Conservation (phyloP, 2,329 filamentous ascomycete genomes). For the Penicillium sp. region DNA sequence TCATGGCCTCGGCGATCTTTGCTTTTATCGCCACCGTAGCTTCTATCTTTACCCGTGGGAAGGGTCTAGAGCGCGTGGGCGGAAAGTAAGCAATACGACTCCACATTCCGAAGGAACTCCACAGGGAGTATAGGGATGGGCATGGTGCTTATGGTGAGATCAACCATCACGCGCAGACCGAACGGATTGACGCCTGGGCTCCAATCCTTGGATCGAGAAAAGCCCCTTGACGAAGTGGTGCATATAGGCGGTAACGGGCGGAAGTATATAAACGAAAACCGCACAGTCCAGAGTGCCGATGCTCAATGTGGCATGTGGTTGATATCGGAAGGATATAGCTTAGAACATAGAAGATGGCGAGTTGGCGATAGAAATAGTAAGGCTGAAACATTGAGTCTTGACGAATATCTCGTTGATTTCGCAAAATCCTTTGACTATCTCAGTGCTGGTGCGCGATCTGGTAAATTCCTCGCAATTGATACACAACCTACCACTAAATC, state of each 20-base stretch:
- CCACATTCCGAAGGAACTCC: too few species aligned
- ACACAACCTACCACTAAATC: background rate
- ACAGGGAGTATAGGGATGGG: background rate
- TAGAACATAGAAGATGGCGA: background rate
- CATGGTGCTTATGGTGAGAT: background rate
- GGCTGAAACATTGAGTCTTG: background rate
- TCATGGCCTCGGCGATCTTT: slow-evolving; percentile 47
- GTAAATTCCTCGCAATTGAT: background rate
- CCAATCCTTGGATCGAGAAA: too few species aligned
- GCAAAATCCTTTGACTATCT: background rate
- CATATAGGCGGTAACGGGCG: background rate
- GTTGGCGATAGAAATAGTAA: background rate
- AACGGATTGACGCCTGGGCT: background rate
- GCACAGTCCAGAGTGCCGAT: background rate
- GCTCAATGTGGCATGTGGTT: background rate
- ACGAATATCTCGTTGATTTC: background rate
- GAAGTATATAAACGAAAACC: background rate
- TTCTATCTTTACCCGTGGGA: slow-evolving; percentile 40
- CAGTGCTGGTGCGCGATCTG: background rate
- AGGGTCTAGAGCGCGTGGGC: slow-evolving; percentile 21
- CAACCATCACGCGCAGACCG: background rate
- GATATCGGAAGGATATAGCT: background rate
- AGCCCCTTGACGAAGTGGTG: too few species aligned
- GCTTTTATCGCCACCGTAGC: slow-evolving; percentile 44
- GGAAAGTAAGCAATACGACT: slow-evolving; percentile 1